Conservation (phyloP, 805 yeast genomes). For the Metschnikowia baotianmanensis region DNA sequence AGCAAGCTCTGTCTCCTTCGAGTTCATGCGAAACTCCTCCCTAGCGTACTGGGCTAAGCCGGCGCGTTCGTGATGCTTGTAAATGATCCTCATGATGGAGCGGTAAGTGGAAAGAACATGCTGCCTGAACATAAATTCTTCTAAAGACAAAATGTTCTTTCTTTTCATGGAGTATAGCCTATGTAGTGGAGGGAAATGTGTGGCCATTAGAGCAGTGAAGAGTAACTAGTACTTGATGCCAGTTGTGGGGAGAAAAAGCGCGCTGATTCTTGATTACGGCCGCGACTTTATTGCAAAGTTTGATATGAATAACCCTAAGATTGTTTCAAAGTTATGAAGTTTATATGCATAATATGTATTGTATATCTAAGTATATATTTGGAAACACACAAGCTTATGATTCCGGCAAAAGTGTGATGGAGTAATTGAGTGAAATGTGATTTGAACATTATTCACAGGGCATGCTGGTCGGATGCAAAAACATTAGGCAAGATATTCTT, state of each 20-base stretch:
- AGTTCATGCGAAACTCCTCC: conserved; percentile 33
- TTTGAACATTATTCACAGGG: background rate
- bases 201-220: background rate
- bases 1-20: conserved; percentile 27
- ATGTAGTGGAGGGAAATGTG: background rate
- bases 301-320: too few relatives aligned
- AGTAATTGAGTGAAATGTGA: too few relatives aligned
- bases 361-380: too few relatives aligned
- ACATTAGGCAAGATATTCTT: conserved; percentile 1
- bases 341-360: too few relatives aligned
- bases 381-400: too few relatives aligned
- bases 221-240: too few relatives aligned
- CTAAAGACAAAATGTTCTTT: conserved; percentile 25
- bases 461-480: conserved; percentile 1
- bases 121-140: conserved; percentile 40
- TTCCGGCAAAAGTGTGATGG: too few relatives aligned
- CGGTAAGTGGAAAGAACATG: conserved; percentile 34
- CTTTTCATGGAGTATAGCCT: background rate
- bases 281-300: too few relatives aligned
- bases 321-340: too few relatives aligned
- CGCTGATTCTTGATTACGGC: too few relatives aligned
- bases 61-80: conserved; percentile 35
- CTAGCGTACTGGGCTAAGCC: conserved; percentile 33
- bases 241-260: too few relatives aligned
- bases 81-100: conserved; percentile 31